Percentiles rank a stretch among this genome's conserved stretches.
These are phyloP conservation scores for Staphylotrichum longicolle DNA, from an alignment of 495 filamentous ascomycete species.

Conservation along the genomic window DNA sequence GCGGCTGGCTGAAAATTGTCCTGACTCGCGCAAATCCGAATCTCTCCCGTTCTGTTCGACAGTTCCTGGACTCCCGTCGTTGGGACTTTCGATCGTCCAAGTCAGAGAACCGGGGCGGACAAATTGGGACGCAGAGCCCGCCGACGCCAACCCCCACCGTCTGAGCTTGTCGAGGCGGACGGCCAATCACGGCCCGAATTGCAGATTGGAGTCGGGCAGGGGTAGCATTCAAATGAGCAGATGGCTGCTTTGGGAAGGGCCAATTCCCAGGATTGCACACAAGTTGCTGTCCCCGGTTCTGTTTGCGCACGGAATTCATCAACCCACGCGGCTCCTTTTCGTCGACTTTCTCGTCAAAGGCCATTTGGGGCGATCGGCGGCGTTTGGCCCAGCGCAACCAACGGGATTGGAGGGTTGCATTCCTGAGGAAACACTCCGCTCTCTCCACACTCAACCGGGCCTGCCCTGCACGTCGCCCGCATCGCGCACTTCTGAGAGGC, in stretches of 20 bases:
- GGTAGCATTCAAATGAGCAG: not conserved
- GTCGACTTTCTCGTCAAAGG: not conserved
- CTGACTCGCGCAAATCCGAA: too few relatives aligned
- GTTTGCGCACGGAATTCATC: conserved; percentile 4
- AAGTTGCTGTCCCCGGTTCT: not conserved
- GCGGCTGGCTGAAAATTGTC: not conserved
- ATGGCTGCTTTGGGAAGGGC: conserved; percentile 8
- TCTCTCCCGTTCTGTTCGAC: not conserved
- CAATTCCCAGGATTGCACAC: too few relatives aligned
- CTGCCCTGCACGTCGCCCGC: conserved; percentile 10
- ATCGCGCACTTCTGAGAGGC: not conserved
- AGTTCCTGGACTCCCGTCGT: too few relatives aligned
- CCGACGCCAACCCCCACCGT: conserved; percentile 5
- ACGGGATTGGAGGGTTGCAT: conserved; percentile 15
- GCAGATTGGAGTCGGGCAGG: conserved; percentile 15
- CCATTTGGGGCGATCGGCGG: too few relatives aligned
- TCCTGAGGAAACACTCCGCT: conserved; percentile 12
- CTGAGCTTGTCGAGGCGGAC: conserved; percentile 14
- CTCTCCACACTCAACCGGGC: not conserved
- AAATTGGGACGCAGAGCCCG: conserved; percentile 23
- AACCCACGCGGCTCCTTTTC: conserved; percentile 10
- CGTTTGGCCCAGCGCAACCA: not conserved
- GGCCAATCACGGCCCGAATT: conserved; percentile 15
- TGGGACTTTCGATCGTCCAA: not conserved
- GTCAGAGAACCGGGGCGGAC: conserved; percentile 14